A percentile compares a stretch with the other conserved stretches of the same genome.
phyloP scores from a whole-genome alignment of 306 rosid species.

The Ceratonia siliqua region DNA sequence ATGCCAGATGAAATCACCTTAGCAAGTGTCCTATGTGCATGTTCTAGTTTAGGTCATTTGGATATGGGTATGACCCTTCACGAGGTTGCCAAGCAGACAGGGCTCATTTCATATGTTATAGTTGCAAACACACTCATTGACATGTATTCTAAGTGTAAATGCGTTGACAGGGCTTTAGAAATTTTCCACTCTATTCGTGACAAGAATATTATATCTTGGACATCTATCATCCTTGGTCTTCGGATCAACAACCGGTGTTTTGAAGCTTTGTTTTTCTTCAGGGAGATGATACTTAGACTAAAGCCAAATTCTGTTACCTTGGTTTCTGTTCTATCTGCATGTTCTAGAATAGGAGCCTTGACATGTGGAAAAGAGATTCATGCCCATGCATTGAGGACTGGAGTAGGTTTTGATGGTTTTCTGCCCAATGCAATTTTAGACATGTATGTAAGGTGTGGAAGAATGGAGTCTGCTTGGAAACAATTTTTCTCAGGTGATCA shows the following conservation, averaged over 20 bases:
- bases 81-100: constrained; percentile 64
- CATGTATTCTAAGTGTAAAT: constrained; percentile 82
- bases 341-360: constrained; percentile 83
- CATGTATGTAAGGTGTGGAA: constrained; percentile 93
- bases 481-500: constrained; percentile 64
- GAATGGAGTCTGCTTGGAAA: constrained; percentile 67
- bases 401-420: constrained; percentile 67
- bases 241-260: constrained; percentile 71
- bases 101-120: constrained; percentile 59
- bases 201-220: constrained; percentile 81
- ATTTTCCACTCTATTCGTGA: constrained; percentile 63
- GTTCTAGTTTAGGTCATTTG: constrained; percentile 69
- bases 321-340: constrained; percentile 66
- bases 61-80: constrained; percentile 76
- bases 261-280: constrained; percentile 69
- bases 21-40: constrained; percentile 75
- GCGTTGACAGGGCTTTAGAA: constrained; percentile 73
- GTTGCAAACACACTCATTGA: constrained; percentile 81
- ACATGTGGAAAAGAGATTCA: constrained; percentile 87
- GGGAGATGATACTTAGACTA: constrained; percentile 61
- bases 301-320: constrained; percentile 79
- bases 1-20: constrained; percentile 78
- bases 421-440: constrained; percentile 84
- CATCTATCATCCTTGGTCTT: constrained; percentile 83
- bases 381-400: constrained; percentile 84